Conservation (phyloP, 2,329 filamentous ascomycete genomes). For the Neonectria sp. region DNA sequence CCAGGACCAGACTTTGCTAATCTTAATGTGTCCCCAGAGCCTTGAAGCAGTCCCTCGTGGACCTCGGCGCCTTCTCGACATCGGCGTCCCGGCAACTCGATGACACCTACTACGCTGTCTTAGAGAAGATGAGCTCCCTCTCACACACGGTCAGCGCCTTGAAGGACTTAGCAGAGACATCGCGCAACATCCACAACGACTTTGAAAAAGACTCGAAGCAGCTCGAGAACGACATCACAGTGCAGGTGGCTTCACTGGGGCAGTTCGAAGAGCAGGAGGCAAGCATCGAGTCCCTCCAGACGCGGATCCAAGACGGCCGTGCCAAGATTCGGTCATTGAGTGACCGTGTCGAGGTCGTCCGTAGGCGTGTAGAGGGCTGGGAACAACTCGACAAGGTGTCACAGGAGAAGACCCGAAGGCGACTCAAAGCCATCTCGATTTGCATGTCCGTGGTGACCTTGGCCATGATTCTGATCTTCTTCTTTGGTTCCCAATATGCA, state of each 20-base stretch:
- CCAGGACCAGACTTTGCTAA: slow-evolving; percentile 39
- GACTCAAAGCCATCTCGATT: slow-evolving; percentile 76
- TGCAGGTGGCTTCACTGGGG: slow-evolving; percentile 73
- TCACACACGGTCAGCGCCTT: slow-evolving; percentile 76
- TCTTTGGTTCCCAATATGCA: slow-evolving; percentile 51
- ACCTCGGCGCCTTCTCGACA: slow-evolving; percentile 73
- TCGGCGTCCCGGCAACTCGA: slow-evolving; percentile 77
- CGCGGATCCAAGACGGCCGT: slow-evolving; percentile 72
- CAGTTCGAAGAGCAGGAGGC: slow-evolving; percentile 76
- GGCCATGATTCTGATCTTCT: slow-evolving; percentile 61
- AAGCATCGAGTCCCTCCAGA: slow-evolving; percentile 74
- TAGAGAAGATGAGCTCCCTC: slow-evolving; percentile 77
- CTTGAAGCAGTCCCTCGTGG: slow-evolving; percentile 65
- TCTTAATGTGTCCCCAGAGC: slow-evolving; percentile 55
- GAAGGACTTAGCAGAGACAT: slow-evolving; percentile 76
- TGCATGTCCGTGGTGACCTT: slow-evolving; percentile 67
- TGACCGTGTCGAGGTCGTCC: slow-evolving; percentile 74
- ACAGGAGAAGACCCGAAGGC: slow-evolving; percentile 76
- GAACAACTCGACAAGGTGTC: slow-evolving; percentile 77
- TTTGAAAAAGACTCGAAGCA: slow-evolving; percentile 74
- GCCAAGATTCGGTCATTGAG: slow-evolving; percentile 73
- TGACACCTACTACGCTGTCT: slow-evolving; percentile 80
- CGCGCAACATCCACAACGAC: slow-evolving; percentile 68
- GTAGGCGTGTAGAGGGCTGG: slow-evolving; percentile 76
- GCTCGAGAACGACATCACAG: slow-evolving; percentile 71